phyloP scores from a whole-genome alignment of 176 grass and related monocot species.

The Raddia guianensis region DNA sequence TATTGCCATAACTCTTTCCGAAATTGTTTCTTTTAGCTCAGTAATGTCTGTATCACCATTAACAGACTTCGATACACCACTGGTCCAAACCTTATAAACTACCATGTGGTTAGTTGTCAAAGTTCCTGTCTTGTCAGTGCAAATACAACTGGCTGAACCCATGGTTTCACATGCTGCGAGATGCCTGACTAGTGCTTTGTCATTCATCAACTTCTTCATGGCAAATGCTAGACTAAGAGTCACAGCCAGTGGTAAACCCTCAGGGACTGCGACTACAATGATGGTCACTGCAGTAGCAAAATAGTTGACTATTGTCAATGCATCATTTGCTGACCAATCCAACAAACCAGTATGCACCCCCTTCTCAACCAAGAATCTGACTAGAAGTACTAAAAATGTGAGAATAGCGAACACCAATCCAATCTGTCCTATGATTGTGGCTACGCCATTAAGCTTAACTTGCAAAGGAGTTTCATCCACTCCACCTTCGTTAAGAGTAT shows the following conservation, averaged over 20 bases:
- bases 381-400: slow-evolving; percentile 76
- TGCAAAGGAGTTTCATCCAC: slow-evolving; percentile 92
- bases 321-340: slow-evolving; percentile 72
- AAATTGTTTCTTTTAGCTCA: slow-evolving; percentile 54
- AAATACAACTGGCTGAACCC: slow-evolving; percentile 90
- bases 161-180: slow-evolving; percentile 93
- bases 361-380: slow-evolving; percentile 69
- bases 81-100: slow-evolving; percentile 76
- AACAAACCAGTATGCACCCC: slow-evolving; percentile 46
- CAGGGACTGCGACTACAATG: slow-evolving; percentile 86
- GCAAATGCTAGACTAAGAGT: slow-evolving; percentile 94
- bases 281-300: slow-evolving; percentile 89
- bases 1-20: slow-evolving; percentile 46
- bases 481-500: slow-evolving; percentile 62
- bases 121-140: slow-evolving; percentile 95
- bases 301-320: slow-evolving; percentile 77
- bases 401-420: slow-evolving; percentile 72
- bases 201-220: slow-evolving; percentile 96
- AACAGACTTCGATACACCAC: slow-evolving; percentile 57
- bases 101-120: slow-evolving; percentile 96
- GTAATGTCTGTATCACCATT: slow-evolving; percentile 34
- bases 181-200: slow-evolving; percentile 84
- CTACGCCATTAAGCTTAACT: slow-evolving; percentile 90
- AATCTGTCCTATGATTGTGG: slow-evolving; percentile 79
- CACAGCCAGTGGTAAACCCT: slow-evolving; percentile 87